phyloP scores from a whole-genome alignment of 177 flowering plant genomes.

The Vitis hybrid region DNA sequence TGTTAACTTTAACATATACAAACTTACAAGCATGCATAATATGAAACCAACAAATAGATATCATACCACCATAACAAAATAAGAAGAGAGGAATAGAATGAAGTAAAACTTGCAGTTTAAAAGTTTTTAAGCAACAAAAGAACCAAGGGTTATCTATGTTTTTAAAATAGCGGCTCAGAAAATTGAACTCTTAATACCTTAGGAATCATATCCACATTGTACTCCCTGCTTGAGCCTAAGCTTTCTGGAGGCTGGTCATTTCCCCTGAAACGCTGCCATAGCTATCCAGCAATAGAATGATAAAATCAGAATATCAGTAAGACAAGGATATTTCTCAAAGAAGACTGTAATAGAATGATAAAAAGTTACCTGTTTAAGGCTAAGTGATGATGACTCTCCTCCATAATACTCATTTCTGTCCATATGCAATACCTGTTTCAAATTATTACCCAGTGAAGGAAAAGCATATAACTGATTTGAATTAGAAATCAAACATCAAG shows the following conservation, averaged over 20 bases:
- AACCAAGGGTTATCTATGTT: background rate
- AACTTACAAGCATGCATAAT: background rate
- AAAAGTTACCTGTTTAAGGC: conserved; percentile 52
- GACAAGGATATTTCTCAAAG: background rate
- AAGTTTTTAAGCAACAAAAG: background rate
- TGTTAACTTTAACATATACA: background rate
- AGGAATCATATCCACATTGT: conserved; percentile 94
- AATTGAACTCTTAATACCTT: conserved; percentile 46
- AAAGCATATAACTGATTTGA: background rate
- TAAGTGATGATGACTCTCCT: conserved; percentile 72
- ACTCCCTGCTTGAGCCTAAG: conserved; percentile 80
- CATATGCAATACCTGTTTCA: conserved; percentile 71
- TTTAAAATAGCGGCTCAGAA: background rate
- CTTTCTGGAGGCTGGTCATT: conserved; percentile 61
- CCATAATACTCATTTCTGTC: conserved; percentile 80
- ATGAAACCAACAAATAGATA: background rate
- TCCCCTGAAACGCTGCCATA: conserved; percentile 88
- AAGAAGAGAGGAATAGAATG: background rate
- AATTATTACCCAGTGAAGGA: background rate
- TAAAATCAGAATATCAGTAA: background rate
- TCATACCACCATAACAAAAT: background rate
- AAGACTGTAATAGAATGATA: background rate
- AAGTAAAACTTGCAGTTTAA: background rate
- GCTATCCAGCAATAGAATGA: conserved; percentile 33
- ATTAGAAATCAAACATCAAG: background rate